Conservation (phyloP, 2,329 filamentous ascomycete species). For the Colletotrichum lentis region DNA sequence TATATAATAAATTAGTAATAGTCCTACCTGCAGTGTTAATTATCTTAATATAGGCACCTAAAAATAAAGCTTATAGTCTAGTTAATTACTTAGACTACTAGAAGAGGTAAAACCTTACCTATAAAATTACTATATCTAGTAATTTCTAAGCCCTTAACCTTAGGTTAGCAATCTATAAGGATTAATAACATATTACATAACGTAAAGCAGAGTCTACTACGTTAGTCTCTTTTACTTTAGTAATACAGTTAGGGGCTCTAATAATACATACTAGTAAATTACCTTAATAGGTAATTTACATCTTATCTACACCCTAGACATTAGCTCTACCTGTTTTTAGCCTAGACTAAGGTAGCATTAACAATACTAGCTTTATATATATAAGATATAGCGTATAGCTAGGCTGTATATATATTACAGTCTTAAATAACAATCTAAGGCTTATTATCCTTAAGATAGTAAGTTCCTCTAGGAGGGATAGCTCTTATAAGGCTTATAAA, state of each 20-base stretch:
- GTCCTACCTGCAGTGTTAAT: background rate
- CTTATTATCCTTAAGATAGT: background rate
- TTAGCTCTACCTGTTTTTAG: background rate
- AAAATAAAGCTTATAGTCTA: background rate
- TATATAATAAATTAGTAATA: background rate
- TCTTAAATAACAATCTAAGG: background rate
- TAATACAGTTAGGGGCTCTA: background rate
- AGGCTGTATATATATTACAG: background rate
- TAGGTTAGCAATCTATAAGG: background rate
- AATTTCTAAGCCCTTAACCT: constrained; percentile 1
- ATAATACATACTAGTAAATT: background rate
- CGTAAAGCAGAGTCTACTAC: background rate
- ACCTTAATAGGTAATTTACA: background rate
- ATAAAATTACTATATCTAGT: background rate
- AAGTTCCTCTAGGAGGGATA: constrained; percentile 7
- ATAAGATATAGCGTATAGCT: background rate
- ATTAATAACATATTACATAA: background rate
- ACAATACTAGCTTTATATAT: background rate
- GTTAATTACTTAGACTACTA: background rate
- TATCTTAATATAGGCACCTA: background rate
- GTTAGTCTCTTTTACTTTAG: background rate
- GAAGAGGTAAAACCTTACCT: background rate
- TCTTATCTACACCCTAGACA: background rate
- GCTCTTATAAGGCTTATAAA: background rate
- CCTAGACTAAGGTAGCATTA: constrained; percentile 1